A percentile compares a stretch with the other conserved stretches of the same genome.
These are phyloP conservation scores for Micractinium conductrix DNA, from an alignment of 139 green algal species.

Conservation along the genomic window DNA sequence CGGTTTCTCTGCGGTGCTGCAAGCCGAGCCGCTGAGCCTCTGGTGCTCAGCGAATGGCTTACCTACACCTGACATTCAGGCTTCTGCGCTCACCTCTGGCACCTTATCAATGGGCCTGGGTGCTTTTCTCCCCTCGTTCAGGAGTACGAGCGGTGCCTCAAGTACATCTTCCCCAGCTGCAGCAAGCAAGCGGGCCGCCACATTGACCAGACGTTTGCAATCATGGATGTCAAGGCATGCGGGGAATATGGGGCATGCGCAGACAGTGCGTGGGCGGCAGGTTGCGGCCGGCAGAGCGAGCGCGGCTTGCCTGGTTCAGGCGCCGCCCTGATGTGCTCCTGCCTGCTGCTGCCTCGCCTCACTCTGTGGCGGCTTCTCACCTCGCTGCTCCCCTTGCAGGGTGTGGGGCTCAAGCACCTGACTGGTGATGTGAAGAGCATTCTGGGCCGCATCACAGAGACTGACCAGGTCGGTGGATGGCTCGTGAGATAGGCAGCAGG, in stretches of 20 bases:
- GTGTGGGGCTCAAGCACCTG: slow-evolving; percentile 75
- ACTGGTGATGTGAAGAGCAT: slow-evolving; percentile 62
- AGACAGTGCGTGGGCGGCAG: neutral
- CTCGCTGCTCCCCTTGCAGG: too few species aligned
- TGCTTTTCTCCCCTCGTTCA: slow-evolving; percentile 24
- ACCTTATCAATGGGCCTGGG: neutral
- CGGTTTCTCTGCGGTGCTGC: neutral
- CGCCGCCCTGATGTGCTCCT: neutral
- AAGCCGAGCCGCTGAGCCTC: neutral
- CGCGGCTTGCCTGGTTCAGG: neutral
- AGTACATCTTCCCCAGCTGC: slow-evolving; percentile 89
- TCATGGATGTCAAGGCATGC: slow-evolving; percentile 86
- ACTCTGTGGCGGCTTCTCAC: too few species aligned
- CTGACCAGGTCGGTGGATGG: slow-evolving; percentile 37
- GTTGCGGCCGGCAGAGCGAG: neutral
- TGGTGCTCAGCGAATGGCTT: neutral
- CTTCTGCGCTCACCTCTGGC: neutral
- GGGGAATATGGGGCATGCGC: neutral
- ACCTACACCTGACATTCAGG: neutral
- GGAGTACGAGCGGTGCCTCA: slow-evolving; percentile 90
- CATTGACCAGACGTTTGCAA: slow-evolving; percentile 88
- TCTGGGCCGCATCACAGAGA: slow-evolving; percentile 52
- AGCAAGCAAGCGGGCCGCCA: slow-evolving; percentile 63
- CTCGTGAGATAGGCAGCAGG: too few species aligned
- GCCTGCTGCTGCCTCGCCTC: slow-evolving; percentile 3